Percentiles rank a stretch among this genome's conserved stretches.
Evolutionary conservation across 305 asterid species (phyloP).

Genomic region (Petunia hybrid): DNA sequence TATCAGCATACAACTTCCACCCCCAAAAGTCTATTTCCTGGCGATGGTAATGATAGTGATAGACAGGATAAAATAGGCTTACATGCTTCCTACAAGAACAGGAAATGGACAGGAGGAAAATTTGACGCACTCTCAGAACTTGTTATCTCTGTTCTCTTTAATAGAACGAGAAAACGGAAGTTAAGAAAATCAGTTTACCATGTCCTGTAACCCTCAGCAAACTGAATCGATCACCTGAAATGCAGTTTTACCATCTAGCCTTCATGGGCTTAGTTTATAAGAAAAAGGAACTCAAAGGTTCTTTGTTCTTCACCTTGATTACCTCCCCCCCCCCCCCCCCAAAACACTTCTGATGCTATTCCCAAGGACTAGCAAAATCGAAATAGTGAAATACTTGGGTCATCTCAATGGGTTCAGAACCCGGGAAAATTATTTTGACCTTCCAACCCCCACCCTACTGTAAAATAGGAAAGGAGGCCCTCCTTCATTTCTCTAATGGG

Average conservation of each 20-base stretch:
- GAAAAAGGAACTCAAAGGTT: slow-evolving; percentile 1
- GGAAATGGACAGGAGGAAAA: neutral
- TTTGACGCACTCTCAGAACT: no score
- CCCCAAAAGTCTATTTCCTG: slow-evolving; percentile 13
- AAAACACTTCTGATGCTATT: neutral
- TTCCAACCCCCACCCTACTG: no score
- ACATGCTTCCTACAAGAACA: neutral
- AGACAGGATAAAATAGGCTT: neutral
- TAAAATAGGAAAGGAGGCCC: no score
- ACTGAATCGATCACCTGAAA: slow-evolving; percentile 2
- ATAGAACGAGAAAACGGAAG: neutral
- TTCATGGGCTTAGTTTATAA: neutral
- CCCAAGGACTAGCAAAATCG: slow-evolving; percentile 15
- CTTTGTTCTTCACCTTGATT: slow-evolving; percentile 10
- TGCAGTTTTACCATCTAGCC: slow-evolving; percentile 13
- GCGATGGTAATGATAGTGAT: neutral
- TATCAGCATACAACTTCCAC: neutral
- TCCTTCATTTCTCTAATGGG: no score
- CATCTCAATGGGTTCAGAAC: slow-evolving; percentile 21
- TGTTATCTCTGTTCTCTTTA: neutral
- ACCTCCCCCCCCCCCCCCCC: neutral
- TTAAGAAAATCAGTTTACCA: slow-evolving; percentile 1
- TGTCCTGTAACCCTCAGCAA: neutral
- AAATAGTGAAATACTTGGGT: neutral
- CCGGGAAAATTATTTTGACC: no score